A percentile compares a stretch with the other conserved stretches of the same genome.
Conservation (phyloP, 805 yeast genomes). For the Candida parachauliodes region DNA sequence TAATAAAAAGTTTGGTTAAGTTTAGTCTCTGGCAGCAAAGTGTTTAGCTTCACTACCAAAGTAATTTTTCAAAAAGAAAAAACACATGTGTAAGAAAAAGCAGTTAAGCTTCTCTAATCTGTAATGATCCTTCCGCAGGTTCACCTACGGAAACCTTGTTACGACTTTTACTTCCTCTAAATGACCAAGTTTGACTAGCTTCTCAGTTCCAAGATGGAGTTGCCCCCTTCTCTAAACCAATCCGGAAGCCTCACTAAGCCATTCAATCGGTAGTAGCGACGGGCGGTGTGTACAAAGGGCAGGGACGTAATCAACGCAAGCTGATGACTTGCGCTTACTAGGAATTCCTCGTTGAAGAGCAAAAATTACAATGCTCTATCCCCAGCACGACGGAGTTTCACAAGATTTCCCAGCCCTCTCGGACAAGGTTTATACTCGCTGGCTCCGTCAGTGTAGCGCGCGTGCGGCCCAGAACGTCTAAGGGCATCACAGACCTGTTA, state of each 20-base stretch:
- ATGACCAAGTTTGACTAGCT: too few relatives aligned
- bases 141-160: too few relatives aligned
- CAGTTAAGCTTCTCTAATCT: too few relatives aligned
- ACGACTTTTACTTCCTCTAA: too few relatives aligned
- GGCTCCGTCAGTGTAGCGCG: constrained; percentile 48
- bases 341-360: constrained; percentile 7
- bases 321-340: constrained; percentile 7
- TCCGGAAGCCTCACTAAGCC: constrained; percentile 7
- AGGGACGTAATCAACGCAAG: constrained; percentile 6
- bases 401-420: constrained; percentile 41
- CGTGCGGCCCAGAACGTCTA: constrained; percentile 47
- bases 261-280: constrained; percentile 7
- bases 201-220: constrained; percentile 4
- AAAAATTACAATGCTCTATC: constrained; percentile 13
- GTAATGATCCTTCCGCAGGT: too few relatives aligned
- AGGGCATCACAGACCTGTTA: constrained; percentile 46
- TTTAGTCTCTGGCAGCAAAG: too few relatives aligned
- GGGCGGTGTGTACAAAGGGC: constrained; percentile 6
- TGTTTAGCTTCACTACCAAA: too few relatives aligned
- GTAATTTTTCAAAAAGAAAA: too few relatives aligned
- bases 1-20: not conserved
- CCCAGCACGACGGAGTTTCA: constrained; percentile 33
- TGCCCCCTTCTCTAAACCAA: constrained; percentile 5
- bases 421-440: constrained; percentile 32
- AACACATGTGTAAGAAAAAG: too few relatives aligned